Evolutionary conservation across 306 rosid genomes (phyloP), one percentile per base, ranked within the genome.

Genomic region (Ceratonia siliqua): DNA sequence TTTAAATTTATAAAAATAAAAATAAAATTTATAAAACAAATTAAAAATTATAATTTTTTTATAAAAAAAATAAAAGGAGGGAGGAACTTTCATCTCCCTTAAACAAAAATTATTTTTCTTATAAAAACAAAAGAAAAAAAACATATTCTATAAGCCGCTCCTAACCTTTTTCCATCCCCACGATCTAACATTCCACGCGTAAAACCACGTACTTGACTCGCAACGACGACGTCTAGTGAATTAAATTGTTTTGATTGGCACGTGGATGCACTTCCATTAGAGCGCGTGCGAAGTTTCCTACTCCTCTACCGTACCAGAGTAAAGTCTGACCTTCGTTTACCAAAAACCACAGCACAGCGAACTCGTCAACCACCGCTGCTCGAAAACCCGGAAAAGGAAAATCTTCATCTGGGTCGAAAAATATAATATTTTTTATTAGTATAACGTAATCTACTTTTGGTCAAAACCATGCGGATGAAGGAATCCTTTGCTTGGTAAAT

Each of bases 401-500:
- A 10, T 12, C 33, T 22, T 49, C 46, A 33, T 57, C 57, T 52
- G 30, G 11, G 63, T 50, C 67, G 36, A 20, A 73, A 61, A 56
- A 28, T 5, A 36, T 4, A 49, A 48, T 59, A 0, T 64, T 33
- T 49, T 8, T 15, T 50, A 53, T 78, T 36, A 67, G 74, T 61
- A 42, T 71, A 53, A 43, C 69, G 2, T 42, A 74, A 78, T 72
- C 64, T 68, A 73, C 62, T 33, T 59, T 78, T 32, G 82, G 66
- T 77, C 49, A 65, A 53, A 56, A 66, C 45, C 56, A 50, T 24
- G 62, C 38, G 63, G 67, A 61, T 70, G 82, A 41, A 79, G 64
- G 78, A 17, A 36, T 10, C 49, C 14, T 67, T 87, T 79, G 78
- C 90, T 85, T 87, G 38, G 22, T 73, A 57, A 81, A 67, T 67